Evolutionary conservation across 1,284 basidiomycete species (phyloP), one percentile per base, ranked within the genome.

Genomic region (Pholiota adiposa): DNA sequence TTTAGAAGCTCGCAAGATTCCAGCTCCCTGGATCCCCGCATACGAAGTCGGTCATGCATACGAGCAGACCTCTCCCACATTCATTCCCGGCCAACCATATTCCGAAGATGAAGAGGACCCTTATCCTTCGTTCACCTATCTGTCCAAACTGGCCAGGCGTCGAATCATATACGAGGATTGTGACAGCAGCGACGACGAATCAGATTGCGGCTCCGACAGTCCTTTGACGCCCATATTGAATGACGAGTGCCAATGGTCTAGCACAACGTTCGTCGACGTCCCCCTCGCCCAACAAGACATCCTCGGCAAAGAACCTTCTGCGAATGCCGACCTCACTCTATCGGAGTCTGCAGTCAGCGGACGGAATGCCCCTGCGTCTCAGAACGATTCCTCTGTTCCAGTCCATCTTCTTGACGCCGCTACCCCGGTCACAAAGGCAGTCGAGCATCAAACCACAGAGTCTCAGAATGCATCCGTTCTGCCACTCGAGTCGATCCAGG

Each of bases 11-110:
- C 65, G 63, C 29, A 61, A 55, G 18, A 51, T 69, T 9, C 49
- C 59, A 16, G 49, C 67, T 11, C 72, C 71, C 16, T 73, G 71
- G 69, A 49, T 69, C 40, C 71, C 72, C 2, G 49, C 34, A 8
- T n/a, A n/a, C 25, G 62, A 67, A 5, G 46, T 63, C 18, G 29
- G 57, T 38, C 65, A 65, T 27, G 60, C 62, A 29, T 65, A 59
- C 44, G 62, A 60, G 46, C 56, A 54, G 9, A 60, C 49, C 33
- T 61, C 56, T 9, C 59, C 56, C 11, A 46, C 46, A 8, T 64
- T 70, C 31, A 40, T 58, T 2, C 60, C 67, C 5, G 70, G 70
- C 11, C 51, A 51, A 18, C 59, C 61, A 1, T 69, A 64, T 51
- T 31, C 49, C 8, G 52, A 53, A 11, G 56, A 64, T 19, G 56